phyloP scores from a whole-genome alignment of 2,329 filamentous ascomycete genomes.

The Chaetomiaceae sp. region DNA sequence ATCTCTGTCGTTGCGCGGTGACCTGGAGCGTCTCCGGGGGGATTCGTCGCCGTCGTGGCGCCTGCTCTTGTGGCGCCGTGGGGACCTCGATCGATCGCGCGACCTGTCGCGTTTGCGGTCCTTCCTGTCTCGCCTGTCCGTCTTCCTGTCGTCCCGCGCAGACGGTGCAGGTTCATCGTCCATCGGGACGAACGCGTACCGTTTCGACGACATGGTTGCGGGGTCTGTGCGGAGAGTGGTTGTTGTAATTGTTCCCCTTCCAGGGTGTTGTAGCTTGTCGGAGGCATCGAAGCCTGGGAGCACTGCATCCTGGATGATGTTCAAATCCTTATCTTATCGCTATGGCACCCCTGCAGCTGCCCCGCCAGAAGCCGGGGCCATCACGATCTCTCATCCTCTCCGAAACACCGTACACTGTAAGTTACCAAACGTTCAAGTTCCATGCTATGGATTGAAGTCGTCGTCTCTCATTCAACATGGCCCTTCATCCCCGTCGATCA shows the following conservation, averaged over 20 bases:
- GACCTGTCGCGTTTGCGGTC: constrained; percentile 33
- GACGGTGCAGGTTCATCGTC: constrained; percentile 54
- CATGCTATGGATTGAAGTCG: no score
- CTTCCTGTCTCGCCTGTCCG: constrained; percentile 42
- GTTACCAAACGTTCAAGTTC: no score
- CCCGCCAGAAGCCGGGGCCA: background rate
- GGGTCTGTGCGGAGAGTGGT: background rate
- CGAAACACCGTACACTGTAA: no score
- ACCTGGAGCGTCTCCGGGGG: constrained; percentile 28
- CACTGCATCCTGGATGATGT: no score
- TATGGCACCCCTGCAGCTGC: background rate
- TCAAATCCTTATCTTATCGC: constrained; percentile 22
- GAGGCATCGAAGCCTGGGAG: no score
- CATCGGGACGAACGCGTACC: constrained; percentile 65
- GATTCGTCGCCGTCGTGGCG: constrained; percentile 31
- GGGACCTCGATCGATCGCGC: constrained; percentile 23
- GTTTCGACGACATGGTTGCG: constrained; percentile 43
- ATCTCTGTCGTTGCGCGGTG: constrained; percentile 32
- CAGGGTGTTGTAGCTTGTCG: no score
- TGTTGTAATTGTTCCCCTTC: background rate
- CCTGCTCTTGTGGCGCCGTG: constrained; percentile 33
- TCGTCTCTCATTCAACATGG: no score
- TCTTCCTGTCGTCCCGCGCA: constrained; percentile 40
- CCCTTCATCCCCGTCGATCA: no score
- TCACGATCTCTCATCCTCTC: no score